Percentiles rank a stretch among this genome's conserved stretches.
phyloP scores from a whole-genome alignment of 2,329 filamentous ascomycete genomes.

The Coleophoma crateriformis region DNA sequence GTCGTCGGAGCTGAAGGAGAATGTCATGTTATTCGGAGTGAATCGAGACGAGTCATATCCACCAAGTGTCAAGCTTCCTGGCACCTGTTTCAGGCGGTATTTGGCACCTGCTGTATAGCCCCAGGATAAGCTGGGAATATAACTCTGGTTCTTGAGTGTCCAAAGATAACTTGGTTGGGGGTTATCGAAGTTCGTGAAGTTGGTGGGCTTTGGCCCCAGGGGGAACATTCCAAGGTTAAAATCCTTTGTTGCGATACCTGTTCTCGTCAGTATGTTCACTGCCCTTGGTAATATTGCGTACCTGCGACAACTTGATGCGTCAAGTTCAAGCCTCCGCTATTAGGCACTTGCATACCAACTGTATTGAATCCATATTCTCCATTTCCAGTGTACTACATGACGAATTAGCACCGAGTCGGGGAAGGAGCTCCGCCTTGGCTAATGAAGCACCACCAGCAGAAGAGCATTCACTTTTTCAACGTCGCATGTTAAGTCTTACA shows the following conservation, averaged over 20 bases:
- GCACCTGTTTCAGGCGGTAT: slow-evolving; percentile 27
- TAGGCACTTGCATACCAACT: background rate
- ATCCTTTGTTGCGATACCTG: slow-evolving; percentile 17
- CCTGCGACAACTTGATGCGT: slow-evolving; percentile 3
- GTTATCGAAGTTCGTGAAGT: slow-evolving; percentile 24
- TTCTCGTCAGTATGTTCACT: too few species aligned
- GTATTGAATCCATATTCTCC: slow-evolving; percentile 2
- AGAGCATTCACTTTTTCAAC: too few species aligned
- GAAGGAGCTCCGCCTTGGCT: too few species aligned
- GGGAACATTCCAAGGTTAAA: slow-evolving; percentile 27
- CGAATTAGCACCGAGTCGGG: too few species aligned
- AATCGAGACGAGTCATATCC: slow-evolving; percentile 33
- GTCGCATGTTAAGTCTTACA: too few species aligned
- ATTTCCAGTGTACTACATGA: background rate
- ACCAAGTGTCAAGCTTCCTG: slow-evolving; percentile 30
- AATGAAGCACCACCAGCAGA: too few species aligned
- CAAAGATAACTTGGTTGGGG: slow-evolving; percentile 26
- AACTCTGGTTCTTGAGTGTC: slow-evolving; percentile 25
- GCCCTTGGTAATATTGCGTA: background rate
- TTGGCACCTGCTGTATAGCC: slow-evolving; percentile 32
- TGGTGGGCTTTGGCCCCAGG: slow-evolving; percentile 27
- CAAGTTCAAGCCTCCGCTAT: slow-evolving; percentile 11
- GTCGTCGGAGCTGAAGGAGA: slow-evolving; percentile 27
- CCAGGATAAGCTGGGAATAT: slow-evolving; percentile 31
- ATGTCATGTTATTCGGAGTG: slow-evolving; percentile 26